Conservation (phyloP, 2,329 filamentous ascomycete genomes). For the Trichoderma lentiforme region DNA sequence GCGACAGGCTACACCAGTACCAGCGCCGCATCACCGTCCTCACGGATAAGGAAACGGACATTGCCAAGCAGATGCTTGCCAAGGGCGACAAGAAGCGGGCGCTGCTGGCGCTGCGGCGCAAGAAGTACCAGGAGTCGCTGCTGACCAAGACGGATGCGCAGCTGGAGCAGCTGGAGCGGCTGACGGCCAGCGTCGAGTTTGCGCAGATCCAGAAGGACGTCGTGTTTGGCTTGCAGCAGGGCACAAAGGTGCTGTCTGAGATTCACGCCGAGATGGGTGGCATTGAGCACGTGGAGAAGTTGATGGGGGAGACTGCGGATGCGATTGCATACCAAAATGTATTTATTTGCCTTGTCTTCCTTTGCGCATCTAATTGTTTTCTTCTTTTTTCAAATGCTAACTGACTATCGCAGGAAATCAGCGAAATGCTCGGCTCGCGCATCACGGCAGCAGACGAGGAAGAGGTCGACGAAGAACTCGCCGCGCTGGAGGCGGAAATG, state of each 20-base stretch:
- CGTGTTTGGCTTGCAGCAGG: constrained; percentile 86
- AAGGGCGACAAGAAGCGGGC: constrained; percentile 77
- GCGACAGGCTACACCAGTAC: constrained; percentile 95
- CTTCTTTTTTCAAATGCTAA: constrained; percentile 9
- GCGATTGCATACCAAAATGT: constrained; percentile 89
- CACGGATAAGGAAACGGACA: constrained; percentile 80
- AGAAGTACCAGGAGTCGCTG: constrained; percentile 94
- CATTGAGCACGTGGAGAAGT: constrained; percentile 86
- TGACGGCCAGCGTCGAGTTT: constrained; percentile 90
- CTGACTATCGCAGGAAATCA: constrained; percentile 66
- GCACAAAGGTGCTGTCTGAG: constrained; percentile 81
- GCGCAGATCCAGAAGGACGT: constrained; percentile 96
- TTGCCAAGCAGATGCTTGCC: constrained; percentile 78
- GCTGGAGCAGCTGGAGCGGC: constrained; percentile 86
- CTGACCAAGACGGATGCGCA: constrained; percentile 87
- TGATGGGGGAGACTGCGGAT: constrained; percentile 90
- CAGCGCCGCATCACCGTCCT: constrained; percentile 84
- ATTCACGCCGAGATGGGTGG: constrained; percentile 97
- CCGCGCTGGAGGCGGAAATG: constrained; percentile 62
- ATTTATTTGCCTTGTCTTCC: neutral
- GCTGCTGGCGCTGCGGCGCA: constrained; percentile 82
- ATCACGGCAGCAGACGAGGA: constrained; percentile 96
- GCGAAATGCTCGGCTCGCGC: constrained; percentile 80
- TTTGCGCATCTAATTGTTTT: neutral
- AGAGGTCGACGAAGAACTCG: constrained; percentile 94